Evolutionary conservation across 768 basidiomycete species (phyloP).

Genomic region (Russula emetica): DNA sequence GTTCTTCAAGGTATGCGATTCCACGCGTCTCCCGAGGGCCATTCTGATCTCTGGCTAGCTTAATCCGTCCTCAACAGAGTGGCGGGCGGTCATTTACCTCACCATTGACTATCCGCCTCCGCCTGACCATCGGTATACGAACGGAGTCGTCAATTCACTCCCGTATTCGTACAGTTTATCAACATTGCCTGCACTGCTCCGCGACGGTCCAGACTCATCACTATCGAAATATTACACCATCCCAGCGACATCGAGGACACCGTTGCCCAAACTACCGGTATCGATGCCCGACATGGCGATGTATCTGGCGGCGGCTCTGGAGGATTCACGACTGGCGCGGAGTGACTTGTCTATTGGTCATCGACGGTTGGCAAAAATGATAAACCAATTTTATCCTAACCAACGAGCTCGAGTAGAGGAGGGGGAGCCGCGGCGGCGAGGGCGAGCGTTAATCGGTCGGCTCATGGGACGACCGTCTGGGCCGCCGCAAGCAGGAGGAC

Average conservation of each 20-base stretch:
- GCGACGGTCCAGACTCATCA: constrained; percentile 56
- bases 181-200: constrained; percentile 55
- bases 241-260: constrained; percentile 53
- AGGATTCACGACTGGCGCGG: constrained; percentile 59
- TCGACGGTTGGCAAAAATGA: constrained; percentile 64
- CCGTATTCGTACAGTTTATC: constrained; percentile 71
- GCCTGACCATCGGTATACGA: constrained; percentile 43
- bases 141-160: constrained; percentile 57
- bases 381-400: constrained; percentile 61
- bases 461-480: constrained; percentile 52
- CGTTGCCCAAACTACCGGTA: constrained; percentile 69
- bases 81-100: constrained; percentile 75
- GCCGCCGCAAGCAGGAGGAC: constrained; percentile 41
- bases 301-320: constrained; percentile 68
- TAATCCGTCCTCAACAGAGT: constrained; percentile 53
- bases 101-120: constrained; percentile 68
- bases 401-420: constrained; percentile 35
- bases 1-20: constrained; percentile 58
- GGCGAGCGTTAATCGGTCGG: constrained; percentile 33
- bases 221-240: constrained; percentile 70
- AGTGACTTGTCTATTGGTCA: constrained; percentile 57
- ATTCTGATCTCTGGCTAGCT: constrained; percentile 41
- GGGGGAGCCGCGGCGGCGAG: constrained; percentile 49
- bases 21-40: neutral
- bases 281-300: constrained; percentile 70